A percentile compares a stretch with the other conserved stretches of the same genome.
Conservation (phyloP, 2,329 filamentous ascomycete genomes). For the Thelonectria rubi region DNA sequence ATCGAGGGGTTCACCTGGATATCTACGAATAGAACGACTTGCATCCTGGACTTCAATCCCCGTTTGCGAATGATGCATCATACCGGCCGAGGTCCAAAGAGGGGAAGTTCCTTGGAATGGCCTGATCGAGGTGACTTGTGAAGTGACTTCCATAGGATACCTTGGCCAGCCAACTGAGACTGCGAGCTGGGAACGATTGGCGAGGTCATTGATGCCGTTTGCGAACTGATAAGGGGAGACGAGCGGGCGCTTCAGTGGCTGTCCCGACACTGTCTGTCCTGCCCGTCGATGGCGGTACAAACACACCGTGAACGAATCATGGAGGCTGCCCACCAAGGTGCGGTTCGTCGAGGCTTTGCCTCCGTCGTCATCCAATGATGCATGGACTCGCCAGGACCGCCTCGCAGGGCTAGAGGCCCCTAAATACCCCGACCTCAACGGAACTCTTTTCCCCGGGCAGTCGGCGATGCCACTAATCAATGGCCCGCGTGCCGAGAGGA, state of each 20-base stretch:
- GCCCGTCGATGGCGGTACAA: background rate
- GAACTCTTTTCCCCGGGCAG: conserved; percentile 7
- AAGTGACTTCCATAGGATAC: too few relatives aligned
- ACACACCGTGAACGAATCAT: background rate
- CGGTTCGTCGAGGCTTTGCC: too few relatives aligned
- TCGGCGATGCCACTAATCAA: conserved; percentile 19
- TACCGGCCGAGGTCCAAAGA: background rate
- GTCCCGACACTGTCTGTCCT: background rate
- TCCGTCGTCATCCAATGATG: too few relatives aligned
- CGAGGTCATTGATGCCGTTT: background rate
- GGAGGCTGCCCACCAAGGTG: too few relatives aligned
- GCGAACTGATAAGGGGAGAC: background rate
- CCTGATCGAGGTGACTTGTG: background rate
- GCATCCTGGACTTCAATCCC: too few relatives aligned
- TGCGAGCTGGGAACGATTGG: too few relatives aligned
- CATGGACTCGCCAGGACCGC: too few relatives aligned
- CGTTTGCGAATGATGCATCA: background rate
- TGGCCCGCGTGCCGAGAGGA: background rate
- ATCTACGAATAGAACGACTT: too few relatives aligned
- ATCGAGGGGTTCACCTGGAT: background rate
- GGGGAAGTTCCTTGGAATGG: background rate
- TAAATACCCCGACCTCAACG: background rate
- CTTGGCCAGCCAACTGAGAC: too few relatives aligned
- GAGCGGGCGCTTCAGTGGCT: background rate
- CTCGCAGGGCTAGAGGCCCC: conserved; percentile 19